phyloP scores from a whole-genome alignment of 768 basidiomycete genomes.

The Boletus rubropictus region DNA sequence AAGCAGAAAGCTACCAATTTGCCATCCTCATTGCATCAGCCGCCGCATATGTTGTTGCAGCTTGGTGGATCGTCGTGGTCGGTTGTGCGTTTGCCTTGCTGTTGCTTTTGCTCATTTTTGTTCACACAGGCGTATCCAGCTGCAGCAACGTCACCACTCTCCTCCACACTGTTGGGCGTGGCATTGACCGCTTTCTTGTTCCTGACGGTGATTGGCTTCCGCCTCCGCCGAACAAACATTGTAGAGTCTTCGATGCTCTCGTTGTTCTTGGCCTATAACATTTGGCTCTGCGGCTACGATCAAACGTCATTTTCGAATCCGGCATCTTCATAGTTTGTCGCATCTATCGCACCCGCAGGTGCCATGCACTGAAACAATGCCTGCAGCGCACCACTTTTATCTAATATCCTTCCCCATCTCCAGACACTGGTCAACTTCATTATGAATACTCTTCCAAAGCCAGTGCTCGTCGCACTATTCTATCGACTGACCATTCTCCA shows the following conservation, averaged over 20 bases:
- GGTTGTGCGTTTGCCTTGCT: slow-evolving; percentile 28
- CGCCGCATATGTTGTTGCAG: slow-evolving; percentile 71
- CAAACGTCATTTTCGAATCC: slow-evolving; percentile 67
- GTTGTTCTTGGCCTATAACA: slow-evolving; percentile 83
- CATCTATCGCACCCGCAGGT: neutral
- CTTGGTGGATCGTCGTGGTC: slow-evolving; percentile 83
- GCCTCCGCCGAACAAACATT: slow-evolving; percentile 81
- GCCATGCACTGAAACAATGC: slow-evolving; percentile 7
- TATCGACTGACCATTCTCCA: slow-evolving; percentile 81
- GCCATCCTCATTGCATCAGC: slow-evolving; percentile 71
- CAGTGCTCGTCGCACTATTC: slow-evolving; percentile 69
- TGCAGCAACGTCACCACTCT: slow-evolving; percentile 76
- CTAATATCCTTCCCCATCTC: slow-evolving; percentile 77
- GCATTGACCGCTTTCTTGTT: slow-evolving; percentile 87
- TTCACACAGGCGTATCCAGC: slow-evolving; percentile 65
- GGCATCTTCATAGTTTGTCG: slow-evolving; percentile 68
- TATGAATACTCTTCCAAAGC: slow-evolving; percentile 80
- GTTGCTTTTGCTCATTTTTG: slow-evolving; percentile 8
- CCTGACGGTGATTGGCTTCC: slow-evolving; percentile 88
- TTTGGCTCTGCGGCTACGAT: slow-evolving; percentile 85
- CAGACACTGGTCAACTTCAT: slow-evolving; percentile 77
- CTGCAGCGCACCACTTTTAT: slow-evolving; percentile 62
- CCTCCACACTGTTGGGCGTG: slow-evolving; percentile 83
- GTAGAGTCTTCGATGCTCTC: slow-evolving; percentile 87
- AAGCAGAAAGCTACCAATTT: slow-evolving; percentile 74